Percentiles rank a stretch among this genome's conserved stretches.
Evolutionary conservation across 1,139 yeast species (phyloP).

Genomic region (Pichia norvegensis): DNA sequence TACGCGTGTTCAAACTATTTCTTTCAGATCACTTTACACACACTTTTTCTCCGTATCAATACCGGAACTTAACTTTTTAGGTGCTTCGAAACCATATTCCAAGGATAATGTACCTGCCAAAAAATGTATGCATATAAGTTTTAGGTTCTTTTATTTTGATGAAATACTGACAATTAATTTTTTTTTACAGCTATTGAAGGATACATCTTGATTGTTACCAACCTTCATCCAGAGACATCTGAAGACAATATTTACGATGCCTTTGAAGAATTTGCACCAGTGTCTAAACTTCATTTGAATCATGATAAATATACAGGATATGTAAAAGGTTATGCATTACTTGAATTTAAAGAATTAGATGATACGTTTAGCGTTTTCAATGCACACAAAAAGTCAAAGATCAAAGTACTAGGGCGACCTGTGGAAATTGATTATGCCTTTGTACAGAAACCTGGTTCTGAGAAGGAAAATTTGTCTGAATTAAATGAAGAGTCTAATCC

Average conservation of each 20-base stretch:
- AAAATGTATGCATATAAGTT: slow-evolving; percentile 10
- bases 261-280: slow-evolving; percentile 35
- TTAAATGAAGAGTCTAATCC: not conserved
- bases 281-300: slow-evolving; percentile 34
- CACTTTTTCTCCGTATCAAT: not conserved
- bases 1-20: not conserved
- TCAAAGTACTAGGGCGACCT: slow-evolving; percentile 29
- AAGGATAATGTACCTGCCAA: slow-evolving; percentile 7
- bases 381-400: slow-evolving; percentile 20
- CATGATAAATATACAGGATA: slow-evolving; percentile 39
- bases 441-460: slow-evolving; percentile 17
- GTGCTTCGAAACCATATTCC: slow-evolving; percentile 7
- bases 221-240: slow-evolving; percentile 38
- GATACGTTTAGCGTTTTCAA: slow-evolving; percentile 33
- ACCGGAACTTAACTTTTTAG: slow-evolving; percentile 1
- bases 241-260: slow-evolving; percentile 38
- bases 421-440: slow-evolving; percentile 35
- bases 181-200: slow-evolving; percentile 33
- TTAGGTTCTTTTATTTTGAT: not conserved
- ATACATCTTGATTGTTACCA: slow-evolving; percentile 35
- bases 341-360: slow-evolving; percentile 30
- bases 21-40: too few species aligned
- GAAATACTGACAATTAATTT: slow-evolving; percentile 6
- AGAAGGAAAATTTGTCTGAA: not conserved
- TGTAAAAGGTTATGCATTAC: slow-evolving; percentile 36